phyloP scores from a whole-genome alignment of 176 grass and related monocot species.

The Thinopyrum elongatum region DNA sequence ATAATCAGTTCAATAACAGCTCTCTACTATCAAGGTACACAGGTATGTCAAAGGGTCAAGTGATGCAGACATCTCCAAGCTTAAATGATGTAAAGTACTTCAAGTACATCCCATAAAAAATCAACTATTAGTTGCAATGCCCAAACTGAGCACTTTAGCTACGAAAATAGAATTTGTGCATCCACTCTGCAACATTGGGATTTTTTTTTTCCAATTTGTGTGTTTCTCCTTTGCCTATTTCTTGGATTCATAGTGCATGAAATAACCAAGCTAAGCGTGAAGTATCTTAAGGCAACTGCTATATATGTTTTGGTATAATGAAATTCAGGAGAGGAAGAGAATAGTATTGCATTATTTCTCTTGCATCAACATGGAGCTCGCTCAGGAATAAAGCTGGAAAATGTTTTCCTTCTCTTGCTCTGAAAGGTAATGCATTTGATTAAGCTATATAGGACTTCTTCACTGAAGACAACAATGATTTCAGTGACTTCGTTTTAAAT shows the following conservation, averaged over 20 bases:
- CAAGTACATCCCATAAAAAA: neutral
- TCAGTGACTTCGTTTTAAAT: conserved; percentile 17
- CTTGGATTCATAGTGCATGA: neutral
- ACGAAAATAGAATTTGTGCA: neutral
- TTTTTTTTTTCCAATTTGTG: neutral
- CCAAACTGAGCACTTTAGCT: conserved; percentile 12
- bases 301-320: conserved; percentile 13
- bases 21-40: neutral
- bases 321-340: conserved; percentile 7
- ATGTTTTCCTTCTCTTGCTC: conserved; percentile 14
- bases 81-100: neutral
- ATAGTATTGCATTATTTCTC: neutral
- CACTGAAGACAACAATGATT: conserved; percentile 17
- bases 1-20: neutral
- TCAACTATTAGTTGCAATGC: neutral
- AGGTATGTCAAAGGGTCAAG: neutral
- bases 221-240: neutral
- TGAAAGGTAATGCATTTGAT: neutral
- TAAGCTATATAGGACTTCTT: conserved; percentile 13
- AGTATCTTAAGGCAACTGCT: neutral
- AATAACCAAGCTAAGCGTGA: neutral
- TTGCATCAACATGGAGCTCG: conserved; percentile 9
- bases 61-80: conserved; percentile 3
- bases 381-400: neutral
- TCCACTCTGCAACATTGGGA: neutral